phyloP scores from a whole-genome alignment of 257 asterid genomes.

The Solanum bulbocastanum region DNA sequence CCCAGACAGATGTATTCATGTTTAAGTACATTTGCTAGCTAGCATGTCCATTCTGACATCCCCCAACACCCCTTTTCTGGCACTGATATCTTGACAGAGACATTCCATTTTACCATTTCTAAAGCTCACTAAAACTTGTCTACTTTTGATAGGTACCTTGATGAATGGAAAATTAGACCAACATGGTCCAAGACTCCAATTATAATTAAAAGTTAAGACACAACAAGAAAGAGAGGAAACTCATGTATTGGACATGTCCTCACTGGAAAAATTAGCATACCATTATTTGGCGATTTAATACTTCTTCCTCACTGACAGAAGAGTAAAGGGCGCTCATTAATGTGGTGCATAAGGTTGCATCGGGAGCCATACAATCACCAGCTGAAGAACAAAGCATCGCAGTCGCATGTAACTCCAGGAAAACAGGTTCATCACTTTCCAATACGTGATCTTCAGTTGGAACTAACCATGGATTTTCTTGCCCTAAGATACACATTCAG shows the following conservation, averaged over 20 bases:
- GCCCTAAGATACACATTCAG: slow-evolving; percentile 31
- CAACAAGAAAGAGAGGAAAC: not conserved
- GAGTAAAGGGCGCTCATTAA: slow-evolving; percentile 82
- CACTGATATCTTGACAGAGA: not conserved
- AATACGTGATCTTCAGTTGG: slow-evolving; percentile 66
- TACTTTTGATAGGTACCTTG: not conserved
- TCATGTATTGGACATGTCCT: not conserved
- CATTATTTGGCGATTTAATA: slow-evolving; percentile 68
- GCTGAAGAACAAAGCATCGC: slow-evolving; percentile 72
- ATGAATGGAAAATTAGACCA: not conserved
- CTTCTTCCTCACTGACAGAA: slow-evolving; percentile 72
- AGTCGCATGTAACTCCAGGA: slow-evolving; percentile 84
- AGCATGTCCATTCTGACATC: not conserved
- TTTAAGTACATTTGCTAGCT: not conserved
- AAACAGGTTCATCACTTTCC: slow-evolving; percentile 49
- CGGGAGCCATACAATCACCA: slow-evolving; percentile 83
- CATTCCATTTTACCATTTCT: not conserved
- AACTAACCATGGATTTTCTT: slow-evolving; percentile 66
- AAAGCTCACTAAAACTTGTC: not conserved
- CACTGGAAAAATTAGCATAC: slow-evolving; percentile 23
- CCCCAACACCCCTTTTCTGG: not conserved
- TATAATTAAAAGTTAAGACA: not conserved
- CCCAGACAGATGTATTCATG: not conserved
- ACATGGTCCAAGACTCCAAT: not conserved
- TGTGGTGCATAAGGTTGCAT: slow-evolving; percentile 76